These are phyloP conservation scores for Vanderwaltozyma tropicalis DNA, from an alignment of 805 yeast genomes.

Conservation along the genomic window DNA sequence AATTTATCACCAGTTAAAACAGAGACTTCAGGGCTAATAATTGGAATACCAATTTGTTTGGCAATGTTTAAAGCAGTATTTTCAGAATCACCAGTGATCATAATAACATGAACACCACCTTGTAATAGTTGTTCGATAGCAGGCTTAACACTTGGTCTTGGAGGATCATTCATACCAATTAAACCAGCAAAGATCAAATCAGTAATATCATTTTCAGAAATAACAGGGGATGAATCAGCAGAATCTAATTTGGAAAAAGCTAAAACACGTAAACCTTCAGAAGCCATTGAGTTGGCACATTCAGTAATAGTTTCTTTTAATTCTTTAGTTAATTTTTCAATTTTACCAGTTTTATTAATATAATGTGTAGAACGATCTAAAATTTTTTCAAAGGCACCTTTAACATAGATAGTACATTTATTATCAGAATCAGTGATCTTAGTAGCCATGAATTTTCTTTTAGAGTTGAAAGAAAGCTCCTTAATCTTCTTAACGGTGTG, in stretches of 20 bases:
- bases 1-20: slow-evolving; percentile 80
- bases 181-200: slow-evolving; percentile 74
- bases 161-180: slow-evolving; percentile 96
- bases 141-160: slow-evolving; percentile 72
- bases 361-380: slow-evolving; percentile 51
- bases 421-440: slow-evolving; percentile 45
- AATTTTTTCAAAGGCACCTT: slow-evolving; percentile 84
- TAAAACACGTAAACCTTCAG: slow-evolving; percentile 76
- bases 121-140: slow-evolving; percentile 68
- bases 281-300: slow-evolving; percentile 58
- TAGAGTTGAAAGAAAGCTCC: slow-evolving; percentile 80
- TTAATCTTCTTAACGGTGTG: slow-evolving; percentile 42
- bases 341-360: slow-evolving; percentile 47
- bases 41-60: slow-evolving; percentile 79
- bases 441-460: slow-evolving; percentile 86
- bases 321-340: slow-evolving; percentile 46
- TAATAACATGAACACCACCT: slow-evolving; percentile 95
- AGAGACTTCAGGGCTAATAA: slow-evolving; percentile 48
- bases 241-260: slow-evolving; percentile 57
- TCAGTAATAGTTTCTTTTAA: slow-evolving; percentile 37
- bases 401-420: slow-evolving; percentile 54
- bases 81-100: slow-evolving; percentile 95
- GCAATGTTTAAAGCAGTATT: slow-evolving; percentile 82
- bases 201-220: slow-evolving; percentile 35
- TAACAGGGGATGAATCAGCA: slow-evolving; percentile 19